Percentiles rank a stretch among this genome's conserved stretches.
Conservation (phyloP, 805 yeast species). For the Nakazawaea populi region DNA sequence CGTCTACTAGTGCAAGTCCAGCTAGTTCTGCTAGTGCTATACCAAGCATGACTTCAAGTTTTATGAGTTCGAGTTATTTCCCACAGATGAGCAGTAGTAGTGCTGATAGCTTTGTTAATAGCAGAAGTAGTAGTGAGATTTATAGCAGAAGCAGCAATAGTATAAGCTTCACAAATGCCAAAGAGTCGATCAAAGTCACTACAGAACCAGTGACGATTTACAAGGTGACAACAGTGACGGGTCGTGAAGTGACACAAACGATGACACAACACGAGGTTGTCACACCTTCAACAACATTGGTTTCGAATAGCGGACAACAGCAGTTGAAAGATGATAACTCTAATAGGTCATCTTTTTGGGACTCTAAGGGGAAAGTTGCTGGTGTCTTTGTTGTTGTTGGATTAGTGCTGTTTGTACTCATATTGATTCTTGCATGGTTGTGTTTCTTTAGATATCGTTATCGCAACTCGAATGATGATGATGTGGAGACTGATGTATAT, state of each 20-base stretch:
- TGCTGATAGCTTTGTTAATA: neutral
- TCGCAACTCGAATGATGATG: conserved; percentile 1
- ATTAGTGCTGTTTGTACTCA: conserved; percentile 41
- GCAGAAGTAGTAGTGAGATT: too few relatives aligned
- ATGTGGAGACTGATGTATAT: neutral
- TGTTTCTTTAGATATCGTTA: conserved; percentile 19
- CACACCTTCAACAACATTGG: conserved; percentile 18
- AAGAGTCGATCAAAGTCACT: too few relatives aligned
- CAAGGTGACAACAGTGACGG: conserved; percentile 10
- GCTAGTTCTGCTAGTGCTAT: neutral
- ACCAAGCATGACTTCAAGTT: neutral
- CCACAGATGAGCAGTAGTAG: neutral
- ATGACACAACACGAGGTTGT: conserved; percentile 12
- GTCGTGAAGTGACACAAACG: conserved; percentile 1
- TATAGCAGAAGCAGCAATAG: too few relatives aligned
- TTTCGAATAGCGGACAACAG: conserved; percentile 7
- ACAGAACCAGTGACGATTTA: neutral
- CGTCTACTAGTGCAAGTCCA: neutral
- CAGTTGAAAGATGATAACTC: neutral
- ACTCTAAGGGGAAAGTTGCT: conserved; percentile 69
- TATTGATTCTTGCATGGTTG: conserved; percentile 34
- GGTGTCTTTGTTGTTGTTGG: conserved; percentile 83
- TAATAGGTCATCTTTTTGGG: conserved; percentile 46
- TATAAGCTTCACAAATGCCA: too few relatives aligned
- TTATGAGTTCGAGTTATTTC: neutral